phyloP scores from a whole-genome alignment of 2,329 filamentous ascomycete genomes.

The Bipolaris sorokiniana region DNA sequence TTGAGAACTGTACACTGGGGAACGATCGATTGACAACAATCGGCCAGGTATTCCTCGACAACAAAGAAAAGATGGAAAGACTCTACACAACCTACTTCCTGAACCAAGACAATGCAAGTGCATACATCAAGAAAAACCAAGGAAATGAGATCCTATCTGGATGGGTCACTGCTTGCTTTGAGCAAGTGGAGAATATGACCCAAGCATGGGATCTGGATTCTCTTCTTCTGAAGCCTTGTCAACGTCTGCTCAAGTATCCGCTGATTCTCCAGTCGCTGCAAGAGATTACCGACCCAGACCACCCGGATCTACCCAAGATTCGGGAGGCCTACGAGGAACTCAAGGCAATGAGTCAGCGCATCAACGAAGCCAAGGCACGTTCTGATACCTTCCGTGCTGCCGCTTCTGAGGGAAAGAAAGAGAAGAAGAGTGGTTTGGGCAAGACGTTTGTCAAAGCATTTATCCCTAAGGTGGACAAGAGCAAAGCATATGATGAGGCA shows the following conservation, averaged over 20 bases:
- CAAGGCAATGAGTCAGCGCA: slow-evolving; percentile 66
- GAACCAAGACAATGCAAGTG: slow-evolving; percentile 69
- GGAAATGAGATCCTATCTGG: slow-evolving; percentile 66
- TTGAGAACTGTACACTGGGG: slow-evolving; percentile 46
- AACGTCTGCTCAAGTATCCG: slow-evolving; percentile 92
- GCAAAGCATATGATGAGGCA: slow-evolving; percentile 72
- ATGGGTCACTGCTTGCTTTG: slow-evolving; percentile 92
- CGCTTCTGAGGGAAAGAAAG: slow-evolving; percentile 45
- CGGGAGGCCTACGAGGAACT: slow-evolving; percentile 75
- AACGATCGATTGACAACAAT: slow-evolving; percentile 65
- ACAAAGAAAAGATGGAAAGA: slow-evolving; percentile 66
- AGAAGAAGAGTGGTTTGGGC: slow-evolving; percentile 55
- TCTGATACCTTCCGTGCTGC: slow-evolving; percentile 74
- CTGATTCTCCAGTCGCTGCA: slow-evolving; percentile 81
- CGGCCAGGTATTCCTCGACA: slow-evolving; percentile 63
- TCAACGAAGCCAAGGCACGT: slow-evolving; percentile 95
- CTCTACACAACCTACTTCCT: slow-evolving; percentile 69
- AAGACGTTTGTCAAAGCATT: slow-evolving; percentile 87
- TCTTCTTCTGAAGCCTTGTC: slow-evolving; percentile 95
- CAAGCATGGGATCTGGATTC: slow-evolving; percentile 95
- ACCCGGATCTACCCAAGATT: slow-evolving; percentile 79
- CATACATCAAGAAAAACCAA: slow-evolving; percentile 63
- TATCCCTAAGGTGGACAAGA: slow-evolving; percentile 84
- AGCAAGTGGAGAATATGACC: slow-evolving; percentile 89
- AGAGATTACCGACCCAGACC: slow-evolving; percentile 77